Conservation (phyloP, 2,329 filamentous ascomycete genomes). For the Zymoseptoria crescenta region DNA sequence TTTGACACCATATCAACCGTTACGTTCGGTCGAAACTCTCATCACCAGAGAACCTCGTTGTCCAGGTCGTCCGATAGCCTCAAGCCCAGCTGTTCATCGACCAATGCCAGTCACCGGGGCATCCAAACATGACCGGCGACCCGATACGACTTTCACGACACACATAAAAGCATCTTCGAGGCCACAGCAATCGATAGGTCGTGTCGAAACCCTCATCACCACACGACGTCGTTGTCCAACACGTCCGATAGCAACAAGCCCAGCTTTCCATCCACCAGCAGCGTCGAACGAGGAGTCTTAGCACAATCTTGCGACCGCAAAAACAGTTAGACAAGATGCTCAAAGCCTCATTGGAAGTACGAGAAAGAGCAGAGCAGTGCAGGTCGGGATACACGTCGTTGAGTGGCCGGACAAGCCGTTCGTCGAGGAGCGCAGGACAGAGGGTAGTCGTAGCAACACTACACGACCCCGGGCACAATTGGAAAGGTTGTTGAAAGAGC, state of each 20-base stretch:
- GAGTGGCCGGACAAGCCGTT: background rate
- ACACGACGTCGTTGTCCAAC: background rate
- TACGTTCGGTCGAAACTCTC: background rate
- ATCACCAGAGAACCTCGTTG: background rate
- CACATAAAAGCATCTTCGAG: background rate
- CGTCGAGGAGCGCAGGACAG: background rate
- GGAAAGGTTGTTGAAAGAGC: background rate
- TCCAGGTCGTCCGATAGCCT: background rate
- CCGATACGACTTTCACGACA: background rate
- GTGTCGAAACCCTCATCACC: background rate
- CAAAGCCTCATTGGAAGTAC: background rate
- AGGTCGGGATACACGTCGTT: background rate
- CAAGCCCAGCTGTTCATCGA: background rate
- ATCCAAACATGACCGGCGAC: background rate
- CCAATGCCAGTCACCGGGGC: too few species aligned
- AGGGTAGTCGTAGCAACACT: background rate
- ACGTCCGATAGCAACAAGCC: background rate
- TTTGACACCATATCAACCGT: background rate
- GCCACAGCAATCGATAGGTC: background rate
- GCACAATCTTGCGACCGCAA: background rate
- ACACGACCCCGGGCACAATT: background rate
- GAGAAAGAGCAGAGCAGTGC: background rate
- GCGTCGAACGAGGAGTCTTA: too few species aligned
- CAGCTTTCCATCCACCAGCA: background rate
- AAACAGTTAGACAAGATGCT: background rate